A percentile compares a stretch with the other conserved stretches of the same genome.
Conservation (phyloP, 345 rosid genomes). For the Eucalyptus regnans region DNA sequence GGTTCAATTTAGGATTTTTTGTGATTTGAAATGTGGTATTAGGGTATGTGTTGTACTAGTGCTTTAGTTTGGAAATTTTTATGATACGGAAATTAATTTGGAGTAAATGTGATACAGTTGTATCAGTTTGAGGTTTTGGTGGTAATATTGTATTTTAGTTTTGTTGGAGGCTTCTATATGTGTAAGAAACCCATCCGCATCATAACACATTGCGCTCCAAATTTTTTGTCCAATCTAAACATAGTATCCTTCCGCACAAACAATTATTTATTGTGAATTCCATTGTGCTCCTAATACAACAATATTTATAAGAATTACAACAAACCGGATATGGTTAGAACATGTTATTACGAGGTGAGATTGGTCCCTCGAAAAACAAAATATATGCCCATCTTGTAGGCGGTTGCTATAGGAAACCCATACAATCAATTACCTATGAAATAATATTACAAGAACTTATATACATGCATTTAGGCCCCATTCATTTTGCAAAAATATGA, state of each 20-base stretch:
- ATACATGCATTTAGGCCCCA: not conserved
- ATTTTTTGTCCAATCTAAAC: not conserved
- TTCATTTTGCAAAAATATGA: no score
- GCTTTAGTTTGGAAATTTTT: not conserved
- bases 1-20: not conserved
- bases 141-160: not conserved
- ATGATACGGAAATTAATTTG: rapidly evolving
- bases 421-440: not conserved
- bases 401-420: not conserved
- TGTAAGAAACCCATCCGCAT: not conserved
- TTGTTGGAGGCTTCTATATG: not conserved
- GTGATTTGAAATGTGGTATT: not conserved
- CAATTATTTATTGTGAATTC: not conserved
- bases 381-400: not conserved
- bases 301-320: not conserved
- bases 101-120: not conserved
- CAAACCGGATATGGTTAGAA: not conserved
- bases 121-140: not conserved
- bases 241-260: not conserved
- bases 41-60: not conserved
- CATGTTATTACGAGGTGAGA: not conserved
- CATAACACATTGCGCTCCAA: not conserved
- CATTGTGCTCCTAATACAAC: not conserved
- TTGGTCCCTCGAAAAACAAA: not conserved
- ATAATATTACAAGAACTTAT: not conserved